Conservation (phyloP, 257 asterid genomes). For the Petunia secreta region DNA sequence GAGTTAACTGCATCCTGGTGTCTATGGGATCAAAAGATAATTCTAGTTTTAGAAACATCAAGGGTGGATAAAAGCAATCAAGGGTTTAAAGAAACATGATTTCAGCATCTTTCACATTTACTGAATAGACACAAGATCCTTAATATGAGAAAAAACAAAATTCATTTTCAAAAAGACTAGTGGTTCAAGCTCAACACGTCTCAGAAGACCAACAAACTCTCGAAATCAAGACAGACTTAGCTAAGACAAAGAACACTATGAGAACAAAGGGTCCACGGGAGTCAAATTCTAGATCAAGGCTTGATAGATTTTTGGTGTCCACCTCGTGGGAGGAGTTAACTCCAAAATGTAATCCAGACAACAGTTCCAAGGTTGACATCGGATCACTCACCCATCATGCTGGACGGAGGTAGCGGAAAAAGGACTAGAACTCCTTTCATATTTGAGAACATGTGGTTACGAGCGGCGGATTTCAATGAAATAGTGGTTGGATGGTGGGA, state of each 20-base stretch:
- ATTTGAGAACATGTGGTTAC: too few species aligned
- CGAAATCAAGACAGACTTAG: constrained; percentile 3
- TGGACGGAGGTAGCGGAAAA: too few species aligned
- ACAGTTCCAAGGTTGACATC: too few species aligned
- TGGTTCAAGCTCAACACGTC: constrained; percentile 13
- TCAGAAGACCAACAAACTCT: constrained; percentile 4
- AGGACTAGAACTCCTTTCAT: too few species aligned
- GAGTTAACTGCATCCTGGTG: constrained; percentile 38
- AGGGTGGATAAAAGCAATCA: background rate
- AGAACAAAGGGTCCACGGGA: background rate
- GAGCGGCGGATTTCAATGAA: too few species aligned
- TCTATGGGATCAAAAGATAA: constrained; percentile 32
- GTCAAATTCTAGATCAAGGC: too few species aligned
- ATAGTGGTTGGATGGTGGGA: too few species aligned
- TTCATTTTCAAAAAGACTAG: background rate
- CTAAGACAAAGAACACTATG: background rate
- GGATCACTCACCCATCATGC: too few species aligned
- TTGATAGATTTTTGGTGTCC: too few species aligned
- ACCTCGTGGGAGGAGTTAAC: too few species aligned
- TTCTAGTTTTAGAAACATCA: constrained; percentile 25
- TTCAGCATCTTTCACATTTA: background rate
- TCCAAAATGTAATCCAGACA: too few species aligned
- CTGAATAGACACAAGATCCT: constrained; percentile 3
- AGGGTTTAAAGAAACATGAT: constrained; percentile 14
- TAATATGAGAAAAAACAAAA: background rate